Evolutionary conservation across 805 yeast genomes (phyloP).

Genomic region (Metschnikowia kofuensis): DNA sequence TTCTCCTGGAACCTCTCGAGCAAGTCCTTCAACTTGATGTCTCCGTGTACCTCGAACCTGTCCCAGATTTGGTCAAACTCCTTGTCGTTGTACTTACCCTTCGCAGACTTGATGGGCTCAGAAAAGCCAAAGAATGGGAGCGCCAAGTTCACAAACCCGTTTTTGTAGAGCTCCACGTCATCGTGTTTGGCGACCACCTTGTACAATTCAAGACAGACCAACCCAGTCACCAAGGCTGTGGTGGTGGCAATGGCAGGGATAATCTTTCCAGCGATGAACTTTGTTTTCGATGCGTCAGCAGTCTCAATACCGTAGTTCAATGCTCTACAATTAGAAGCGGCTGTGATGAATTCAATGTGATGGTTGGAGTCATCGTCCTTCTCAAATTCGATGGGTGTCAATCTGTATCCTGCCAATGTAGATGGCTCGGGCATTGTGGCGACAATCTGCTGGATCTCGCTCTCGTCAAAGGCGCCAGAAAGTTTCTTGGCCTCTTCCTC

Average conservation of each 20-base stretch:
- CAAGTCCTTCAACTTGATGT: conserved; percentile 70
- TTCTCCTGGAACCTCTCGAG: conserved; percentile 71
- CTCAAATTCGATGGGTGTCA: conserved; percentile 91
- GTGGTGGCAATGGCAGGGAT: conserved; percentile 99
- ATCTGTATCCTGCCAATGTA: conserved; percentile 81
- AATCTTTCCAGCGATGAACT: conserved; percentile 96
- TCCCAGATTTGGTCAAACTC: conserved; percentile 92
- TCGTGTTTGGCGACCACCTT: conserved; percentile 78
- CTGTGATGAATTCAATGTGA: conserved; percentile 93
- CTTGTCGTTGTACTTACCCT: conserved; percentile 76
- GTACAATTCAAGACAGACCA: conserved; percentile 86
- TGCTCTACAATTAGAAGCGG: conserved; percentile 96
- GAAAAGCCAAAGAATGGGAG: conserved; percentile 96
- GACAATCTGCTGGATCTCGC: conserved; percentile 65
- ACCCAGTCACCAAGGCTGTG: conserved; percentile 95
- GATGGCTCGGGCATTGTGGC: conserved; percentile 85
- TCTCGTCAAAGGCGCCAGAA: conserved; percentile 49
- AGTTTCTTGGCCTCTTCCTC: conserved; percentile 64
- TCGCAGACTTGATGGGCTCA: conserved; percentile 87
- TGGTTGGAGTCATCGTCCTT: conserved; percentile 97
- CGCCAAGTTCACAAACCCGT: conserved; percentile 89
- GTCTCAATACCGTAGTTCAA: conserved; percentile 83
- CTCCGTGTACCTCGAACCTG: conserved; percentile 78
- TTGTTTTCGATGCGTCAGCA: conserved; percentile 87
- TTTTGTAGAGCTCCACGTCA: conserved; percentile 81